phyloP scores from a whole-genome alignment of 2,329 filamentous ascomycete species.

The Penicillium fuscoglaucum region DNA sequence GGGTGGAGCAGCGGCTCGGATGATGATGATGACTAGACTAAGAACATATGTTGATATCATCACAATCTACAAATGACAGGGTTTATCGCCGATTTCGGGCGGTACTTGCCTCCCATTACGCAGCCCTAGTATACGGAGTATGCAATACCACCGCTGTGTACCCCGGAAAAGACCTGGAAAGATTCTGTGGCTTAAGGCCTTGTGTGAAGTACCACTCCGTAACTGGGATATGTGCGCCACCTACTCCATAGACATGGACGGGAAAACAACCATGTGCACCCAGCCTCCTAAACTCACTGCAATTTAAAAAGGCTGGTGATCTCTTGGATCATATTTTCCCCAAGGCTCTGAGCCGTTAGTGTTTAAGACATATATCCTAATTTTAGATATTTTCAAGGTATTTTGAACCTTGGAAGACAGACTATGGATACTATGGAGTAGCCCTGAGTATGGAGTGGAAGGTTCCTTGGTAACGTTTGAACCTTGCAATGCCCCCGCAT shows the following conservation, averaged over 20 bases:
- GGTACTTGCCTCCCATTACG: neutral
- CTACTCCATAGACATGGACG: no score
- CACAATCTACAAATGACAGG: neutral
- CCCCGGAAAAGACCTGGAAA: neutral
- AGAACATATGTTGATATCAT: conserved; percentile 3
- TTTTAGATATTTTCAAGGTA: neutral
- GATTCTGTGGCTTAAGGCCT: neutral
- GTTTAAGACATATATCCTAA: conserved; percentile 10
- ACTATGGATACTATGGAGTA: neutral
- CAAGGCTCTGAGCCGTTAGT: neutral
- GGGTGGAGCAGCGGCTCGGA: conserved; percentile 74
- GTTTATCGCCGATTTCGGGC: neutral
- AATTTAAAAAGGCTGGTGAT: neutral
- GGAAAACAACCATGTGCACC: neutral
- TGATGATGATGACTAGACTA: conserved; percentile 42
- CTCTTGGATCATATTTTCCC: neutral
- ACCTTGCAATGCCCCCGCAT: conserved; percentile 8
- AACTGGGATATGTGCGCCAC: neutral
- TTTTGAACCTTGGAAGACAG: neutral
- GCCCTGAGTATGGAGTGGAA: no score
- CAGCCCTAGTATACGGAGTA: neutral
- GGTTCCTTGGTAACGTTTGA: no score
- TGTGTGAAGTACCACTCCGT: neutral
- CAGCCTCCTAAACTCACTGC: neutral
- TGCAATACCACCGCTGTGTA: neutral